Conservation (phyloP, 2,329 filamentous ascomycete species). For the Chaetomium olivaceum region DNA sequence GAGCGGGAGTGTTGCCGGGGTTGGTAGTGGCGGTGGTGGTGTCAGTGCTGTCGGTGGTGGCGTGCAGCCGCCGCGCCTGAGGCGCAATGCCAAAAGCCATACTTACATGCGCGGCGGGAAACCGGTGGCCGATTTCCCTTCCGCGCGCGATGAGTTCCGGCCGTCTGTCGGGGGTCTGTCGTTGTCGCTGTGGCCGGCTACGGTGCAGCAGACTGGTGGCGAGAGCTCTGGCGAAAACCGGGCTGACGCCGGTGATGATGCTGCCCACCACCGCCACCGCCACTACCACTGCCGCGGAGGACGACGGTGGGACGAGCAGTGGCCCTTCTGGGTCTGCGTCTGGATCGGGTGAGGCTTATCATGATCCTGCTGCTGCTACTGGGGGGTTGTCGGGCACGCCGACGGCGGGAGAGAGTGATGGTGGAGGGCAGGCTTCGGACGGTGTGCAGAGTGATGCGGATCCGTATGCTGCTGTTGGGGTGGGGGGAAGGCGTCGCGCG, state of each 20-base stretch:
- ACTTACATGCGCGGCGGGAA: constrained; percentile 25
- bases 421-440: constrained; percentile 5
- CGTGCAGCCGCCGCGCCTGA: constrained; percentile 26
- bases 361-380: background rate
- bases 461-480: background rate
- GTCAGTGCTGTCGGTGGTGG: background rate
- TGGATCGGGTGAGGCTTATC: too few species aligned
- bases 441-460: constrained; percentile 14
- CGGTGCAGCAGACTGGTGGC: too few species aligned
- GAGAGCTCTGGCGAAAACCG: background rate
- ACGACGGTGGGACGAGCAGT: too few species aligned
- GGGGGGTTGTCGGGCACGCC: background rate
- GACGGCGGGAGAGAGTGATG: background rate
- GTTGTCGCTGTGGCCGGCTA: background rate
- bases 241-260: background rate
- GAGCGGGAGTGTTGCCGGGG: background rate
- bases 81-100: constrained; percentile 31
- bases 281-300: background rate
- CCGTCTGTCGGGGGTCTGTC: background rate
- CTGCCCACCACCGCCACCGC: background rate
- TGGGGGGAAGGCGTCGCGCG: background rate
- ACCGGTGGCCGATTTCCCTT: constrained; percentile 7
- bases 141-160: background rate
- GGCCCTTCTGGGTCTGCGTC: too few species aligned
- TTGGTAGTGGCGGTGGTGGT: background rate